Percentiles rank a stretch among this genome's conserved stretches.
Evolutionary conservation across 2,329 filamentous ascomycete genomes (phyloP).

Genomic region (Xylariales sp.): DNA sequence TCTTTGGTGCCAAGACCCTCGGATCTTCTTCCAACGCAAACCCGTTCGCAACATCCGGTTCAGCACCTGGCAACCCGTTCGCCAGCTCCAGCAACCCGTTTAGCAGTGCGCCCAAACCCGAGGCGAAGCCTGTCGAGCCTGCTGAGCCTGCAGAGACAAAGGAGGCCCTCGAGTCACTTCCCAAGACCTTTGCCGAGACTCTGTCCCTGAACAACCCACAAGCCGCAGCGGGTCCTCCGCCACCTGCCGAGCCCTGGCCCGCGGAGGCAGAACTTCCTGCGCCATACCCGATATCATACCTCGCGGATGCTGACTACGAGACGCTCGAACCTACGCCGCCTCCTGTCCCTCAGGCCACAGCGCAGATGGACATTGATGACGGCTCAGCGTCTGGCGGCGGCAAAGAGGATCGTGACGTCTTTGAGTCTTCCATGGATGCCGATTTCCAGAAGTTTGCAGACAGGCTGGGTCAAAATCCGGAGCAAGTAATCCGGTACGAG

Average conservation of each 20-base stretch:
- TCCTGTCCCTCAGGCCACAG: conserved; percentile 45
- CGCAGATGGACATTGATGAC: conserved; percentile 43
- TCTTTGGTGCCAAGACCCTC: conserved; percentile 62
- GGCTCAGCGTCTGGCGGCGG: conserved; percentile 26
- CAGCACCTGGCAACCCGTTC: conserved; percentile 53
- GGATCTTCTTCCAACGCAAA: conserved; percentile 38
- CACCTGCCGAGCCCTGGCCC: conserved; percentile 72
- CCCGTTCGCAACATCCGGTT: conserved; percentile 52
- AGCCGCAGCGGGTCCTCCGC: conserved; percentile 23
- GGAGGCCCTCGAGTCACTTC: conserved; percentile 31
- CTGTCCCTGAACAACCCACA: conserved; percentile 65
- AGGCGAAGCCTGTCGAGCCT: conserved; percentile 13
- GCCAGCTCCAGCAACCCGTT: conserved; percentile 48
- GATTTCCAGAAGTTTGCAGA: conserved; percentile 79
- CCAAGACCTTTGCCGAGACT: conserved; percentile 66
- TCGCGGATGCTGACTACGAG: conserved; percentile 88
- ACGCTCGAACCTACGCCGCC: conserved; percentile 62
- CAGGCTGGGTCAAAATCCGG: conserved; percentile 72
- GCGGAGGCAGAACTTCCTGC: conserved; percentile 56
- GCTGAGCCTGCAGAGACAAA: conserved; percentile 26
- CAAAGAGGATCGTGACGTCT: conserved; percentile 65
- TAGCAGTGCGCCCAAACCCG: conserved; percentile 21
- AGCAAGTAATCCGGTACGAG: conserved; percentile 79
- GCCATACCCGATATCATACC: conserved; percentile 72
- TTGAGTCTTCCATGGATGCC: conserved; percentile 70